Evolutionary conservation across 257 asterid genomes (phyloP), one percentile per base, ranked within the genome.

Genomic region (Solanum medicagineum): DNA sequence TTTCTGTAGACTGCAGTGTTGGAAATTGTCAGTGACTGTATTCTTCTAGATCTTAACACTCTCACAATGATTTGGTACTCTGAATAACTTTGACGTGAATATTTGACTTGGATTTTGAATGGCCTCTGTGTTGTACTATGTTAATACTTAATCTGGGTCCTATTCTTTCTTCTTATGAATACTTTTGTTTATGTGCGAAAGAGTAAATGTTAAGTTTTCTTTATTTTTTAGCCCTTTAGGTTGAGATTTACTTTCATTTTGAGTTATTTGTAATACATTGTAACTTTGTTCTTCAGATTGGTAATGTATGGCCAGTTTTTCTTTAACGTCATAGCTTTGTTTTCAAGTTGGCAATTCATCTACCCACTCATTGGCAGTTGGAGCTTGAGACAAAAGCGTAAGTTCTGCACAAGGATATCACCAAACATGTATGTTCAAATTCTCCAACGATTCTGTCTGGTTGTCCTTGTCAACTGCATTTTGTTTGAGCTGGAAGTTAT

Each of bases 321-420:
- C 40, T 16, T 54, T 73, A 13, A 22, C 17, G 4, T 62, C 47
- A 53, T 51, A 89, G 42, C 60, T 80, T 84, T 47, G 60, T 66
- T 85, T 77, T 26, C 63, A 53, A 77, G 59, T 77, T 75, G 63
- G 65, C 20, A 51, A 51, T 51, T 51, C 47, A 77, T 26, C 53
- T 51, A 26, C 65, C 83, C 42, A 77, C 63, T 77, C 15, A 81
- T 89, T 89, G 89, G 75, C 90, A 96, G 99, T 91, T 89, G 59
- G 99, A 93, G 90, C 88, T 96, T 84, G 94, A 92, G 88, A 69
- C 75, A 84, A 94, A 93, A 94, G 95, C 98, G 63, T 89, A 87
- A 84, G 86, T 91, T 83, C 86, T 96, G 91, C 99, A 93, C 84
- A 87, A 59, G 88, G 99, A 94, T 87, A 93, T 93, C 89, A 93